phyloP scores from a whole-genome alignment of 2,329 filamentous ascomycete genomes.

The Botrytis elliptica region DNA sequence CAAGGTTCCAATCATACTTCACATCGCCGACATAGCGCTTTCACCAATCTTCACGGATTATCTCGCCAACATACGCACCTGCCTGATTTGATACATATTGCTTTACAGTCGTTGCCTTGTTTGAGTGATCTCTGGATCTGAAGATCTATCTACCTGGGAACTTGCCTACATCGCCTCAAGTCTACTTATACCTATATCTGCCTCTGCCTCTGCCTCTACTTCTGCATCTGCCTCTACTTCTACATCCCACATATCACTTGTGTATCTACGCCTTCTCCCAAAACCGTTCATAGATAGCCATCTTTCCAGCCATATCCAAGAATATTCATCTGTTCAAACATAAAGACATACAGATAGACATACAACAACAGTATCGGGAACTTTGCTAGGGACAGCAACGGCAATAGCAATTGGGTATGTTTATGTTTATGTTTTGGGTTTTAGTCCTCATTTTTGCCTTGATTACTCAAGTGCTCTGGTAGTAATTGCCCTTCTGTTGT shows the following conservation, averaged over 20 bases:
- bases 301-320: not conserved
- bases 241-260: not conserved
- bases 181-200: not conserved
- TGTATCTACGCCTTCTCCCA: not conserved
- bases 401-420: constrained; percentile 1
- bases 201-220: no score
- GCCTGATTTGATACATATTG: not conserved
- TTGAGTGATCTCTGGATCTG: not conserved
- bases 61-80: not conserved
- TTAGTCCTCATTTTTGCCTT: not conserved
- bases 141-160: not conserved
- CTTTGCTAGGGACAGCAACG: not conserved
- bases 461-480: not conserved
- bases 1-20: not conserved
- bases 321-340: not conserved
- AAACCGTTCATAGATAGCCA: not conserved
- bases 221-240: not conserved
- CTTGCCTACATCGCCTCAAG: no score
- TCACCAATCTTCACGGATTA: not conserved
- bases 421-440: not conserved
- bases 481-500: not conserved
- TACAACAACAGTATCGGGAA: not conserved
- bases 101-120: not conserved
- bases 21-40: not conserved
- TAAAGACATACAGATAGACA: not conserved